These are phyloP conservation scores for Fusarium brachygibbosum DNA, from an alignment of 2,329 filamentous ascomycete genomes.

Conservation along the genomic window DNA sequence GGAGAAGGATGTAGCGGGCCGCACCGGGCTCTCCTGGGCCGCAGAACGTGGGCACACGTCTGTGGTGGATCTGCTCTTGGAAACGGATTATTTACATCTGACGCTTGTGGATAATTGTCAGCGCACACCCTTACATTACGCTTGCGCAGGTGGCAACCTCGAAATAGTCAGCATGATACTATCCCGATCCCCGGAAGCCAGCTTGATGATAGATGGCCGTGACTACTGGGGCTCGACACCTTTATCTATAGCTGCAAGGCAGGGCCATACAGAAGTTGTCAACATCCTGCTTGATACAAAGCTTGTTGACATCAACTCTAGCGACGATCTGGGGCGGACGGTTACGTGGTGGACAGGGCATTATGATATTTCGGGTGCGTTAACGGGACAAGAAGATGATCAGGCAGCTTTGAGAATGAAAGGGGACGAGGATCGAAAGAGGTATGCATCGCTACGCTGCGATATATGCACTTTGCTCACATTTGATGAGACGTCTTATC, in stretches of 20 bases:
- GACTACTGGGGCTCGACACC: background rate
- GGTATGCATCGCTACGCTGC: background rate
- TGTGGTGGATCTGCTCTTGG: background rate
- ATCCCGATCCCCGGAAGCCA: background rate
- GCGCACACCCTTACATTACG: background rate
- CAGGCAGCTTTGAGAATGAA: rapidly evolving
- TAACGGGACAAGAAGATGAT: background rate
- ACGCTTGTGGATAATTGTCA: background rate
- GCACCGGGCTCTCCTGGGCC: background rate
- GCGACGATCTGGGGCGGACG: background rate
- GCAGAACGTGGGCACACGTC: background rate
- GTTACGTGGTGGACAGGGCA: background rate
- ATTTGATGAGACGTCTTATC: background rate
- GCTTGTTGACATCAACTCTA: background rate
- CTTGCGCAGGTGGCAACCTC: rapidly evolving
- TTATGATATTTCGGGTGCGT: background rate
- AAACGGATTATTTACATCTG: rapidly evolving
- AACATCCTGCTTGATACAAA: background rate
- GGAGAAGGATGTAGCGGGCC: background rate
- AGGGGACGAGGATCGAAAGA: background rate
- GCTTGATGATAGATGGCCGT: background rate
- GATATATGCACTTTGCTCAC: background rate
- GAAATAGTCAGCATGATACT: background rate
- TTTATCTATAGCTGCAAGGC: background rate
- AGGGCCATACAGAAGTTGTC: rapidly evolving